These are phyloP conservation scores for Papiliotrema terrestris DNA, from an alignment of 1,284 basidiomycete species.

Conservation along the genomic window DNA sequence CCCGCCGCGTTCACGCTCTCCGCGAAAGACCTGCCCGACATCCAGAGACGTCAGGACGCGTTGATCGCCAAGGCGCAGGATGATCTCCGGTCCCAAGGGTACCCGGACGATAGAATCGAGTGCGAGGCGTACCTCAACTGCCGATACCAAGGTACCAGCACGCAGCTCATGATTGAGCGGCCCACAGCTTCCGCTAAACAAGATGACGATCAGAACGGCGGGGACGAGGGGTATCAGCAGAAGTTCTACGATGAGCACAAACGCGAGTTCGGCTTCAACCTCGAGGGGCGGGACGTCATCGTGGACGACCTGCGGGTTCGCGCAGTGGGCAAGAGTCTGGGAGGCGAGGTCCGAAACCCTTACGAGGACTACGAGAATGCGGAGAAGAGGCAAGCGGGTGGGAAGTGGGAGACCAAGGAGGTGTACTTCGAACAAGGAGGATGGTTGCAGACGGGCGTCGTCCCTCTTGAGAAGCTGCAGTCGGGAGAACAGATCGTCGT, in stretches of 20 bases:
- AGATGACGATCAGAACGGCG: neutral
- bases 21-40: conserved; percentile 13
- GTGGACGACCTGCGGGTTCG: conserved; percentile 40
- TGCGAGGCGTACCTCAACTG: conserved; percentile 57
- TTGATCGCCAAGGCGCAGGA: conserved; percentile 54
- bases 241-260: conserved; percentile 36
- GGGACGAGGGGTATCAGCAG: conserved; percentile 28
- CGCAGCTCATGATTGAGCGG: conserved; percentile 40
- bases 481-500: conserved; percentile 31
- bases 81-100: conserved; percentile 76
- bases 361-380: conserved; percentile 24
- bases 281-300: conserved; percentile 30
- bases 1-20: conserved; percentile 28
- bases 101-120: conserved; percentile 65
- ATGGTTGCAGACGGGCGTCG: conserved; percentile 23
- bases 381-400: conserved; percentile 9
- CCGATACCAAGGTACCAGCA: conserved; percentile 36
- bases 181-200: conserved; percentile 1
- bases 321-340: conserved; percentile 31
- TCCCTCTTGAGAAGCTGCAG: conserved; percentile 28
- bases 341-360: conserved; percentile 22
- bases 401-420: conserved; percentile 15
- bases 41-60: conserved; percentile 19
- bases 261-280: conserved; percentile 42
- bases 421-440: conserved; percentile 38